Evolutionary conservation across 2,329 filamentous ascomycete genomes (phyloP).

Genomic region (Esteya vermicola): DNA sequence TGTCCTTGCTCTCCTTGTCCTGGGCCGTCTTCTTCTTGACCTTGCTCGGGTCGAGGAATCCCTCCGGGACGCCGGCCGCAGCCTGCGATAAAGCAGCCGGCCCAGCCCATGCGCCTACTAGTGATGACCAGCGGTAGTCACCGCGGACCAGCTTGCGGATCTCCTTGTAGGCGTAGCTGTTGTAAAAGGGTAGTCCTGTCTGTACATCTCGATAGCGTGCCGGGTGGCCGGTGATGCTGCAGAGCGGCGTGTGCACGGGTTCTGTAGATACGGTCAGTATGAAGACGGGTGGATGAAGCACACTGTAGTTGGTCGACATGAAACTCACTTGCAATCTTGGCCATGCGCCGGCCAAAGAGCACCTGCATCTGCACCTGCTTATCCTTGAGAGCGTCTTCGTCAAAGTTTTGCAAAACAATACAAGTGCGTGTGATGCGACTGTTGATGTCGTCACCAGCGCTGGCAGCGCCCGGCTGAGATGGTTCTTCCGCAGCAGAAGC

Average conservation of each 20-base stretch:
- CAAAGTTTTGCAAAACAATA: slow-evolving; percentile 46
- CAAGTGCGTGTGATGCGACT: slow-evolving; percentile 42
- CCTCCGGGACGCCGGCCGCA: slow-evolving; percentile 63
- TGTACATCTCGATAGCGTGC: slow-evolving; percentile 75
- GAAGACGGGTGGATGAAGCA: not conserved
- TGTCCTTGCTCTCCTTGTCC: not conserved
- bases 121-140: slow-evolving; percentile 67
- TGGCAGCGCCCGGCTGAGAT: slow-evolving; percentile 13
- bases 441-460: too few relatives aligned
- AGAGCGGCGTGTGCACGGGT: slow-evolving; percentile 41
- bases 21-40: slow-evolving; percentile 4
- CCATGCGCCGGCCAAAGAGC: slow-evolving; percentile 45
- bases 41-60: slow-evolving; percentile 38
- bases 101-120: slow-evolving; percentile 76
- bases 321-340: slow-evolving; percentile 36
- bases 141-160: slow-evolving; percentile 61
- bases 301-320: not conserved
- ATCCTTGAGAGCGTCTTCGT: slow-evolving; percentile 40
- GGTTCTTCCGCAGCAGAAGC: slow-evolving; percentile 7
- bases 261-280: slow-evolving; percentile 22
- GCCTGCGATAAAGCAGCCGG: slow-evolving; percentile 39
- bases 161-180: slow-evolving; percentile 66
- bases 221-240: slow-evolving; percentile 68
- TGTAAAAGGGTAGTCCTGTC: slow-evolving; percentile 71
- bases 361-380: slow-evolving; percentile 43